Percentiles rank a stretch among this genome's conserved stretches.
These are phyloP conservation scores for Yarrowia deformans DNA, from an alignment of 805 yeast species.

Conservation along the genomic window DNA sequence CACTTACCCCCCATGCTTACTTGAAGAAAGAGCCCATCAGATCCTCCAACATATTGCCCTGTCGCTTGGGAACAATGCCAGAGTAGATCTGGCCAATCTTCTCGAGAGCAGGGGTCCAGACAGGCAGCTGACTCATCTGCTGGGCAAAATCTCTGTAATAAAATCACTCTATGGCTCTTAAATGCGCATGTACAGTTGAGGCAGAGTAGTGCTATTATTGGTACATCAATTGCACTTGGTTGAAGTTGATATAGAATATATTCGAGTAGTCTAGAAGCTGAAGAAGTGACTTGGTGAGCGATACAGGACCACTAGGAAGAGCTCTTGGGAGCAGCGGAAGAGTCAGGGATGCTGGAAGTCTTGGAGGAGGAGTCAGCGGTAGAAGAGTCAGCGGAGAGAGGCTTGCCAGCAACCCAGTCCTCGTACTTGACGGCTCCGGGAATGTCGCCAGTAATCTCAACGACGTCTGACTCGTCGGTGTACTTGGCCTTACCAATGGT, in stretches of 20 bases:
- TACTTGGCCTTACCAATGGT: conserved; percentile 10
- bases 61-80: conserved; percentile 61
- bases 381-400: background rate
- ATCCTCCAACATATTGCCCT: conserved; percentile 66
- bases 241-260: too few species aligned
- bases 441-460: background rate
- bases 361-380: background rate
- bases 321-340: background rate
- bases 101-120: conserved; percentile 57
- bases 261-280: too few species aligned
- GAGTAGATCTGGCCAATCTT: conserved; percentile 69
- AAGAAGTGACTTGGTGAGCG: too few species aligned
- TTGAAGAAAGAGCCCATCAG: conserved; percentile 74
- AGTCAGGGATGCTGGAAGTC: background rate
- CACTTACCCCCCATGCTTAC: background rate
- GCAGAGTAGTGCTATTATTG: too few species aligned
- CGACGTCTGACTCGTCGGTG: background rate
- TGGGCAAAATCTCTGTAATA: too few species aligned
- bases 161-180: too few species aligned
- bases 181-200: too few species aligned
- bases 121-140: conserved; percentile 49
- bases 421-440: background rate
- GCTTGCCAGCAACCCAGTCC: conserved; percentile 15
- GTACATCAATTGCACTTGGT: too few species aligned
- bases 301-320: too few species aligned